Percentiles rank a stretch among this genome's conserved stretches.
Conservation (phyloP, 2,329 filamentous ascomycete species). For the Ophiognomonia clavigignenti-juglandacearum region DNA sequence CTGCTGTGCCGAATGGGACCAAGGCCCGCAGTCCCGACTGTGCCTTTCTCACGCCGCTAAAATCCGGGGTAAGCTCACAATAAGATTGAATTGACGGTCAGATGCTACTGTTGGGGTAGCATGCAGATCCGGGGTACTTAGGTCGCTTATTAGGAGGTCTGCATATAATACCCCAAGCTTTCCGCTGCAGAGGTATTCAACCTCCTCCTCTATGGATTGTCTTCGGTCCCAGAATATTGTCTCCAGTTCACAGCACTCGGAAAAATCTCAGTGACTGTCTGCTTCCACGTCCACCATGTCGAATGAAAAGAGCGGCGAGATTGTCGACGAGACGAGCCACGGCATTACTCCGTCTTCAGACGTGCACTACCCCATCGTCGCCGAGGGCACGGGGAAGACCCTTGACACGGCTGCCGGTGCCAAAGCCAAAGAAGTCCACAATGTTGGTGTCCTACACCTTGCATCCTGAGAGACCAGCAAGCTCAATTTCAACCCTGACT, state of each 20-base stretch:
- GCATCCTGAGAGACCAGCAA: no score
- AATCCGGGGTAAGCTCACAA: slow-evolving; percentile 15
- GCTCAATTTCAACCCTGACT: no score
- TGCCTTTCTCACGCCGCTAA: not conserved
- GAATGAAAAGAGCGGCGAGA: slow-evolving; percentile 9
- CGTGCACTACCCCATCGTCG: slow-evolving; percentile 19
- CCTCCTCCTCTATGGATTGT: not conserved
- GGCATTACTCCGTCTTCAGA: slow-evolving; percentile 9
- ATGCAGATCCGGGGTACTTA: not conserved
- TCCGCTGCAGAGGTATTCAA: no score
- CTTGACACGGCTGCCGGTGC: slow-evolving; percentile 25
- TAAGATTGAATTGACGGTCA: slow-evolving; percentile 4
- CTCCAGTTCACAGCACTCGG: not conserved
- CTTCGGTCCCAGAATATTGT: no score
- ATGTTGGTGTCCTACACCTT: no score
- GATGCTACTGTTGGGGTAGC: not conserved
- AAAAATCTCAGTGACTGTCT: not conserved
- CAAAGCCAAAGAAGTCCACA: slow-evolving; percentile 36
- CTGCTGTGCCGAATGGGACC: slow-evolving; percentile 13
- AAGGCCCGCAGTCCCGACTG: slow-evolving; percentile 13
- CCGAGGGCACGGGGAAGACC: slow-evolving; percentile 24
- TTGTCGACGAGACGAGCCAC: slow-evolving; percentile 11
- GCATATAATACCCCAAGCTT: slow-evolving; percentile 12
- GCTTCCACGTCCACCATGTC: slow-evolving; percentile 11
- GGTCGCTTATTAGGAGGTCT: not conserved